A percentile compares a stretch with the other conserved stretches of the same genome.
Conservation (phyloP, 202 grass and related monocot genomes). For the Musa balbisiana region DNA sequence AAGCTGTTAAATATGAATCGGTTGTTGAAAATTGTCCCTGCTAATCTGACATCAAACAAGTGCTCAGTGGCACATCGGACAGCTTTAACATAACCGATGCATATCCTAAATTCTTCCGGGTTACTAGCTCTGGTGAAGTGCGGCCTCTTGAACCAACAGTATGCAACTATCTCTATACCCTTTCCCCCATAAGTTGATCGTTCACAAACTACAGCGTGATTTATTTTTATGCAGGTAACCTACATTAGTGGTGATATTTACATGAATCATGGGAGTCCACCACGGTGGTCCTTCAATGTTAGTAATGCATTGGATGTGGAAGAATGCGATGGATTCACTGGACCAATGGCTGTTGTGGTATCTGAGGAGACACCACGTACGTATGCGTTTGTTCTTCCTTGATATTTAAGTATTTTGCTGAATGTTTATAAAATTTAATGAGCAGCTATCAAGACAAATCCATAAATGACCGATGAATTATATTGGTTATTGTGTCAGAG, state of each 20-base stretch:
- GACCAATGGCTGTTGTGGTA: constrained; percentile 80
- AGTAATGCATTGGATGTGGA: constrained; percentile 47
- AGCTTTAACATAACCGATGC: constrained; percentile 72
- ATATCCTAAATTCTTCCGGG: constrained; percentile 83
- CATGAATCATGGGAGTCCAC: constrained; percentile 57
- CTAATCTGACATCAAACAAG: constrained; percentile 59
- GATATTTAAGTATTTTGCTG: not conserved
- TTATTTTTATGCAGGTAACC: constrained; percentile 42
- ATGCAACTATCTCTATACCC: constrained; percentile 21
- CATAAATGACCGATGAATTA: not conserved
- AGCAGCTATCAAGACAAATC: not conserved
- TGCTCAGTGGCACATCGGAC: constrained; percentile 57
- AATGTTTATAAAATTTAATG: not conserved
- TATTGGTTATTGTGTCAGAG: not conserved
- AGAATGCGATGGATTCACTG: constrained; percentile 62
- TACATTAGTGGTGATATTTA: constrained; percentile 63
- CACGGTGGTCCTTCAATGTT: constrained; percentile 92
- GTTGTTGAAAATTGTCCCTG: constrained; percentile 43
- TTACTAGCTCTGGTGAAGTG: constrained; percentile 96
- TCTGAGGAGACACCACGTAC: constrained; percentile 99
- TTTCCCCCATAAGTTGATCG: constrained; percentile 12
- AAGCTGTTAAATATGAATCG: constrained; percentile 79
- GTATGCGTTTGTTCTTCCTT: constrained; percentile 4
- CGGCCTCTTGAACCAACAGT: constrained; percentile 68
- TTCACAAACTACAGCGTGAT: constrained; percentile 19